These are phyloP conservation scores for Boechera stricta DNA, from an alignment of 345 rosid genomes.

Conservation along the genomic window DNA sequence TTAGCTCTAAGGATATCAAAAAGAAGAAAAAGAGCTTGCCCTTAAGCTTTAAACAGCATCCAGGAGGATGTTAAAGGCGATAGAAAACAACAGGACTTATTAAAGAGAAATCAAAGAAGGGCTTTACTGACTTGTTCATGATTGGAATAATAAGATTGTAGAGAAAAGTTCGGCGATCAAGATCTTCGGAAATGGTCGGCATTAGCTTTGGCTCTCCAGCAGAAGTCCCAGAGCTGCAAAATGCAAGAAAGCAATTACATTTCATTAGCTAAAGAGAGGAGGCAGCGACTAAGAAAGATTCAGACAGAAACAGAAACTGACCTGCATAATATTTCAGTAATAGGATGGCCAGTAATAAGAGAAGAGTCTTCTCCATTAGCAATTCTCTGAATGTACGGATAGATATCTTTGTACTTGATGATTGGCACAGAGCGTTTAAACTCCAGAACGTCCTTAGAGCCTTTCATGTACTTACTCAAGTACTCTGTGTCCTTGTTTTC, in stretches of 20 bases:
- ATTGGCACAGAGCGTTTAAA: constrained; percentile 75
- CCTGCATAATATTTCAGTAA: constrained; percentile 90
- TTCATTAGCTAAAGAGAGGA: constrained; percentile 51
- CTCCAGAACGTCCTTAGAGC: constrained; percentile 49
- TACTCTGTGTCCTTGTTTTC: constrained; percentile 68
- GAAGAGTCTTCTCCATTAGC: constrained; percentile 74
- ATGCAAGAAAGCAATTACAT: constrained; percentile 10
- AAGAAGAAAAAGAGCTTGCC: constrained; percentile 11
- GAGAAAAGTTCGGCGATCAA: constrained; percentile 85
- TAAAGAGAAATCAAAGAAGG: not conserved
- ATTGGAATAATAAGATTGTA: constrained; percentile 85
- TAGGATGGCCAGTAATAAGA: constrained; percentile 72
- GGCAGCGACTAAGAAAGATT: constrained; percentile 70
- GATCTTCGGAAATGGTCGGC: constrained; percentile 92
- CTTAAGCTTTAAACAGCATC: constrained; percentile 12
- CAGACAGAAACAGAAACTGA: constrained; percentile 51
- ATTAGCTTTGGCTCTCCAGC: constrained; percentile 92
- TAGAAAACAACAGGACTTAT: not conserved
- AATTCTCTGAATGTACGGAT: constrained; percentile 70
- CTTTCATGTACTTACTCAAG: constrained; percentile 58
- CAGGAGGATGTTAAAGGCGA: constrained; percentile 10
- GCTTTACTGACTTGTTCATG: constrained; percentile 69
- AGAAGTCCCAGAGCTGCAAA: constrained; percentile 89
- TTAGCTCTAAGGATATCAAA: not conserved
- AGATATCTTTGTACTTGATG: constrained; percentile 81